Conservation (phyloP, 1,139 yeast genomes). For the Nadsonia starkeyi-henricii region DNA sequence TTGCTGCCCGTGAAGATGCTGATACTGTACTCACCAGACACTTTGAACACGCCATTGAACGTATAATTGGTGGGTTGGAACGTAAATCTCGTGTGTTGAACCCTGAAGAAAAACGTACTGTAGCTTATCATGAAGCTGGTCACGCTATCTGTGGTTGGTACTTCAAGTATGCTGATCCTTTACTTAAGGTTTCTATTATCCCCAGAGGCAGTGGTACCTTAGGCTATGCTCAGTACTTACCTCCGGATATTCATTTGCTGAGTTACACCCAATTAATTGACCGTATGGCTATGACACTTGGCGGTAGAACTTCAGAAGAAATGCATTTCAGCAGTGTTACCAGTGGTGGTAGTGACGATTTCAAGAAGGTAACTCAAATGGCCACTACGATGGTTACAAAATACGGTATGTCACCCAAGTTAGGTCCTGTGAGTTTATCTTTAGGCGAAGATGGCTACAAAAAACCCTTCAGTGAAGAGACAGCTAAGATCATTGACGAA, state of each 20-base stretch:
- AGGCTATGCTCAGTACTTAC: constrained; percentile 96
- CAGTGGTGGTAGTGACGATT: constrained; percentile 92
- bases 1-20: constrained; percentile 79
- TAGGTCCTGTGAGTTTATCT: constrained; percentile 49
- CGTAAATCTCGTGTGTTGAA: constrained; percentile 74
- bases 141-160: constrained; percentile 98
- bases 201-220: constrained; percentile 95
- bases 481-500: constrained; percentile 63
- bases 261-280: constrained; percentile 68
- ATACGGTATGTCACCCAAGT: constrained; percentile 76
- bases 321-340: constrained; percentile 80
- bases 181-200: constrained; percentile 85
- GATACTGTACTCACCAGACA: constrained; percentile 57
- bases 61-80: constrained; percentile 94
- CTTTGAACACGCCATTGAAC: constrained; percentile 91
- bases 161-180: constrained; percentile 77
- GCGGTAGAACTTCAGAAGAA: constrained; percentile 94
- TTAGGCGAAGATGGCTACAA: constrained; percentile 31
- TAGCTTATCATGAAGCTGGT: constrained; percentile 97
- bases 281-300: constrained; percentile 92
- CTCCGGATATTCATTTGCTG: constrained; percentile 80
- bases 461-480: constrained; percentile 84
- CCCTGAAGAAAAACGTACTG: constrained; percentile 72
- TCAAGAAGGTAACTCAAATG: constrained; percentile 89
- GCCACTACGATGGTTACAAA: constrained; percentile 88